Conservation (phyloP, 345 rosid species). For the Salix purpurea region DNA sequence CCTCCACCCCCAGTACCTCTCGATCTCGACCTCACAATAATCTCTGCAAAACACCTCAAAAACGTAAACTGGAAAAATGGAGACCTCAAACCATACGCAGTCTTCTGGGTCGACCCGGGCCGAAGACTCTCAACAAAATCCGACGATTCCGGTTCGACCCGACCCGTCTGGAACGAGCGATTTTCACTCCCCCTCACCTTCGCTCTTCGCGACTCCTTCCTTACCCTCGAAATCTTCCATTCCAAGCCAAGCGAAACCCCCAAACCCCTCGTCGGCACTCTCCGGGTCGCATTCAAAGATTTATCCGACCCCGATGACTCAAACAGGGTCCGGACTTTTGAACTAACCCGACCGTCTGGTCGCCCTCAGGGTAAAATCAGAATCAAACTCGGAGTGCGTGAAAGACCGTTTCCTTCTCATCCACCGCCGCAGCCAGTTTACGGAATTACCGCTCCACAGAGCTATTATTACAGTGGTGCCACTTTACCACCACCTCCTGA, state of each 20-base stretch:
- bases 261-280: slow-evolving; percentile 50
- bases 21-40: slow-evolving; percentile 47
- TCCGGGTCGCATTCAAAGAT: slow-evolving; percentile 31
- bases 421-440: slow-evolving; percentile 21
- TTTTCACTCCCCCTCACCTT: slow-evolving; percentile 32
- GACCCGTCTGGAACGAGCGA: slow-evolving; percentile 46
- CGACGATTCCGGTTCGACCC: slow-evolving; percentile 37
- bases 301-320: slow-evolving; percentile 24
- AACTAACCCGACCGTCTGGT: slow-evolving; percentile 49
- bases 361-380: slow-evolving; percentile 60
- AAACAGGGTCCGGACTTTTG: slow-evolving; percentile 23
- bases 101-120: slow-evolving; percentile 47
- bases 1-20: slow-evolving; percentile 20
- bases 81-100: slow-evolving; percentile 46
- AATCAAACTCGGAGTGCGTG: slow-evolving; percentile 41
- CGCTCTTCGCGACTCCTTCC: slow-evolving; percentile 24
- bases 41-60: slow-evolving; percentile 58
- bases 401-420: slow-evolving; percentile 23
- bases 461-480: slow-evolving; percentile 27
- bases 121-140: slow-evolving; percentile 37
- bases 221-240: slow-evolving; percentile 55
- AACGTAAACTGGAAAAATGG: slow-evolving; percentile 60
- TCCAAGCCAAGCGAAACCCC: slow-evolving; percentile 47
- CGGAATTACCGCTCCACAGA: slow-evolving; percentile 21
- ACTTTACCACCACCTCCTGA: slow-evolving; percentile 18